These are phyloP conservation scores for Myriosclerotinia duriaeana DNA, from an alignment of 2,329 filamentous ascomycete species.

Conservation along the genomic window DNA sequence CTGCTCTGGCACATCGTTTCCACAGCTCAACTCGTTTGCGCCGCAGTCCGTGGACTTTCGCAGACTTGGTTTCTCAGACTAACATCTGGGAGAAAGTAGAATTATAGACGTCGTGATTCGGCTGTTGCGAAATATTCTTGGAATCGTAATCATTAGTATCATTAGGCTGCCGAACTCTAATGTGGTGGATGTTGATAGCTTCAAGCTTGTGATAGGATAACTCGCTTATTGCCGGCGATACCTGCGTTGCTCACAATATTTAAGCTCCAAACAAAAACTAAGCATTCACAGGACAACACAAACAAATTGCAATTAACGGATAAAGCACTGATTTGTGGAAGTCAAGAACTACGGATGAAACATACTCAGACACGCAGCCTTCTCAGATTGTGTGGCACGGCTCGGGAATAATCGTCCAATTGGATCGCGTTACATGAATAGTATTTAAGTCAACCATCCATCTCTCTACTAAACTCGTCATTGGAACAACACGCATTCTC, in stretches of 20 bases:
- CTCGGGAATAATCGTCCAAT: constrained; percentile 10
- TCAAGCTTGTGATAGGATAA: constrained; percentile 17
- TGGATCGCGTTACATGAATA: constrained; percentile 12
- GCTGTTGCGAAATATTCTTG: background rate
- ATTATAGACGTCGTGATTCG: background rate
- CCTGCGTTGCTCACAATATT: constrained; percentile 13
- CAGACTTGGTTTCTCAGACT: constrained; percentile 28
- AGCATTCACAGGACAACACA: constrained; percentile 5
- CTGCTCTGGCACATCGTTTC: constrained; percentile 37
- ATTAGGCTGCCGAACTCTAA: background rate
- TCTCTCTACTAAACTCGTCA: constrained; percentile 20
- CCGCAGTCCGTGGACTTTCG: constrained; percentile 34
- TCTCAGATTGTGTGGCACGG: constrained; percentile 10
- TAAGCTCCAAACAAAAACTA: constrained; percentile 1
- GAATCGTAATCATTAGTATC: background rate
- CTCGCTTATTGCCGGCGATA: constrained; percentile 24
- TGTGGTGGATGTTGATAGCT: constrained; percentile 11
- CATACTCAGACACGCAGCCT: background rate
- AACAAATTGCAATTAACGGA: background rate
- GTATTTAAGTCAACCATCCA: constrained; percentile 2
- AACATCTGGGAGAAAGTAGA: constrained; percentile 26
- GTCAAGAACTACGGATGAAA: background rate
- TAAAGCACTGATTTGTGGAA: background rate
- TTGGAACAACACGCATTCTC: constrained; percentile 2
- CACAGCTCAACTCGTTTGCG: constrained; percentile 34